Base-by-base conservation (phyloP, 306 rosid species). In the Pyrus pyrifolia region DNA sequence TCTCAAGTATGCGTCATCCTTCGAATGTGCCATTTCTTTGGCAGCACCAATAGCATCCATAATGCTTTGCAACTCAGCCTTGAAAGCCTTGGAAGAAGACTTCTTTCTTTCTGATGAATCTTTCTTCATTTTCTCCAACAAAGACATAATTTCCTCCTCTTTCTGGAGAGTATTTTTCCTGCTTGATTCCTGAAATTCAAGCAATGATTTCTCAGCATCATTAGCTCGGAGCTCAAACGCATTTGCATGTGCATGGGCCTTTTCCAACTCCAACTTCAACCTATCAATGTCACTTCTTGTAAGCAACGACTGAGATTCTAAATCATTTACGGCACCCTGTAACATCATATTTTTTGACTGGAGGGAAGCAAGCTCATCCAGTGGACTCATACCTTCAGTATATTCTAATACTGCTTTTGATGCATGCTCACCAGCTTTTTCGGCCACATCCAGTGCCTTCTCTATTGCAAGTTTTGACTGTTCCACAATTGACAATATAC, bases 41-140 rank as follows among this genome's bases (percentile, higher is more conserved):
- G 90, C 92, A 85, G 96, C 93, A 72, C 83, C 88, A 80, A 88
- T 78, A 68, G 90, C 85, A 68, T 86, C 89, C 79, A 81, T 86
- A 76, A 88, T 88, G 78, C 89, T 84, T 79, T 83, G 87, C 75
- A 88, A 81, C 81, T 90, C 93, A 70, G 82, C 73, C 82, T 83
- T 87, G 72, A 90, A 88, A 80, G 90, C 84, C 87, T 87, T 81
- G 46, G 87, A 85, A 72, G 89, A 78, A 76, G 84, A 78, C 82
- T 86, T 51, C 62, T 73, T 83, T 76, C 81, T 86, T 76, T 90
- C 92, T 44, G 83, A 79, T 53, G 82, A 23, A 71, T 85, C 91
- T 83, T 82, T 88, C 87, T 84, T 87, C 84, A 88, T 76, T 86
- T 83, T 87, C 69, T 87, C 93, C 85, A 90, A 44, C 70, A 85